Base-by-base conservation (phyloP, 2,329 filamentous ascomycete genomes). In the Teratosphaeria pseudoeucalypti region DNA sequence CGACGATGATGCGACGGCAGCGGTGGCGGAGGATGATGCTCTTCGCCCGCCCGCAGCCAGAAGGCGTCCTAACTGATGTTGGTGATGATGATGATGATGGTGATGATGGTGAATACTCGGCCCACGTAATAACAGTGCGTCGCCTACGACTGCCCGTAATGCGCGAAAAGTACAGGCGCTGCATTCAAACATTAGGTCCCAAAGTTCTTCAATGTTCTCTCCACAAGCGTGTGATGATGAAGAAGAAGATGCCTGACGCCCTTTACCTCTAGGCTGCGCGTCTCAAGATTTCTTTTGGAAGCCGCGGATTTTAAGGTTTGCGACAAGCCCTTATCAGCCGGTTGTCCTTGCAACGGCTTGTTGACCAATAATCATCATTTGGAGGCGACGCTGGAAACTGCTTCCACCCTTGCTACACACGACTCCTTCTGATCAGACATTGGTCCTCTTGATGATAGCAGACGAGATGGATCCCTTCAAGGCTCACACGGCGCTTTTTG, bases 401-500 rank as follows among this genome's bases (percentile, higher is more conserved):
- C 6, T 53, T 53, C 52, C 23, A 32, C 29, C 29, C 29, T 32
- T 32, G 29, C 5, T 32, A 32, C 29, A 32, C 29, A 32, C 29
- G 4, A 43, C 11, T 39, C 12, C 11, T n/a, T n/a, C 19, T 32
- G 37, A 43, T 16, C 37, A 43, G 10, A 56, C 23, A 37, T 37
- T 43, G 9, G 16, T 32, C 26, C 26, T 23, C 34, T 23, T 23
- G 23, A n/a, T 34, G 32, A 7, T 7, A 52, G 29, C 60, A 63
- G 43, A 19, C n/a, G 43, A 11, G 34, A 70, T 70, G 68, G 68
- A 70, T 34, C 54, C 32, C 43, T 49, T 53, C 16, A 67, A 63
- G 57, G 63, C 67, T 23, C 63, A 63, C 10, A 62, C 69, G 10
- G 64, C 83, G 56, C 83, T 96, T 43, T 97, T 97, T 73, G 87